Evolutionary conservation across 2,329 filamentous ascomycete species (phyloP).

Genomic region (Cadophora luteo-olivacea): DNA sequence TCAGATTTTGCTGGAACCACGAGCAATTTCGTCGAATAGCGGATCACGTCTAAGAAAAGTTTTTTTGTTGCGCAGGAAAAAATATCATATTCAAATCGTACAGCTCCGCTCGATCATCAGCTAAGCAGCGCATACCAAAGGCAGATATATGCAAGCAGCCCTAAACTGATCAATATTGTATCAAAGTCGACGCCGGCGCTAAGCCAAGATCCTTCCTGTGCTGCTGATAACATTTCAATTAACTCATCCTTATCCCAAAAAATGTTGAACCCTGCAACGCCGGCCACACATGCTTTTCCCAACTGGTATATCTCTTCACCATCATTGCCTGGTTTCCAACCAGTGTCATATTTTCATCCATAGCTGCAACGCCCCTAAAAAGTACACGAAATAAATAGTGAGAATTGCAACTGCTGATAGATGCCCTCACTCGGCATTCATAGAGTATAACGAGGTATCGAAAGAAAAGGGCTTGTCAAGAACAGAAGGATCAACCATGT

Average conservation of each 20-base stretch:
- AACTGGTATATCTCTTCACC: constrained; percentile 18
- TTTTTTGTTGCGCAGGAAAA: neutral
- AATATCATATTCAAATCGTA: constrained; percentile 8
- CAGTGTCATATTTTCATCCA: constrained; percentile 10
- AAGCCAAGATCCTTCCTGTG: neutral
- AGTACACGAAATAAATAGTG: constrained; percentile 22
- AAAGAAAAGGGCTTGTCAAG: constrained; percentile 61
- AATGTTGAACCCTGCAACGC: constrained; percentile 3
- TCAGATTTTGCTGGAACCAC: neutral
- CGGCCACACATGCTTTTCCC: constrained; percentile 26
- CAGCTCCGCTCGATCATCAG: constrained; percentile 7
- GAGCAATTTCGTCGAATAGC: neutral
- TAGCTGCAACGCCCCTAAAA: constrained; percentile 21
- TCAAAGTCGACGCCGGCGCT: constrained; percentile 16
- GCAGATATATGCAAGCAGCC: neutral
- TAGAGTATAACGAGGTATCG: constrained; percentile 53
- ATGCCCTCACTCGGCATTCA: constrained; percentile 46
- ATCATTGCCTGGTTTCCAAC: constrained; percentile 3
- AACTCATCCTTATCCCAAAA: neutral
- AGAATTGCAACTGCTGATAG: constrained; percentile 24
- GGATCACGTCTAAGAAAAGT: neutral
- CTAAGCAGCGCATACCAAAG: neutral
- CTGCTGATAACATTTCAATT: neutral
- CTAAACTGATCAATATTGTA: neutral
- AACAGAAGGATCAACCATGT: constrained; percentile 51